Base-by-base conservation (phyloP, 352 stramenopile genomes). In the Phytophthora uliginosa region DNA sequence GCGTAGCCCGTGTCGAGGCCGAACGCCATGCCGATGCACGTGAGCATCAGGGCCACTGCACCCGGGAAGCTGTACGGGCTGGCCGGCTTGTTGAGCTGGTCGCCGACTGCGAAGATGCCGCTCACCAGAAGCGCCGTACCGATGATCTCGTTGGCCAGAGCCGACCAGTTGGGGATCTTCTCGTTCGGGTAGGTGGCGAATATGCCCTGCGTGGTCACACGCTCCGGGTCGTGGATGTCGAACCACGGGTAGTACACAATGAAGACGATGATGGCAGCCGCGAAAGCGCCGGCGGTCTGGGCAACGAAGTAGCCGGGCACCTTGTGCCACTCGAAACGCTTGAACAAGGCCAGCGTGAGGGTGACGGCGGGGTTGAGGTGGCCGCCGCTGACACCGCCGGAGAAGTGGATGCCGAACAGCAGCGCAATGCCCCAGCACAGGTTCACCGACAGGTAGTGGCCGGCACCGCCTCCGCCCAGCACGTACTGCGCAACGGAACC, bases 281-380 rank as follows among this genome's bases (percentile, higher is more conserved):
- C 69, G 40, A 92, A 91, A 2, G 75, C 81, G 13, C 81, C 85
- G 22, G 81, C 36, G 0, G 80, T 76, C 58, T 92, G 85, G 9
- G 81, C 72, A 2, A 88, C 9, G 13, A 88, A 73, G 71, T 90
- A 92, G 28, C 75, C 74, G 4, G 78, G 81, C 7, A 87, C 73
- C 59, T 90, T 89, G 68, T 66, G 51, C 83, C 81, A 90, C 65
- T 85, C 73, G 34, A 93, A 77, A 9, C 77, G 75, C n/a, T 78
- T 70, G 69, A 83, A 90, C 36, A 83, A n/a, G 15, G 82, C 84
- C 31, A 90, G 66, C 10, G 82, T 86, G 24, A 87, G 50, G 1
- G 84, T 89, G 24, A 93, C 81, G 5, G 86, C 82, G 5, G 84
- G 84, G 70, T 93, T 93, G 20, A 93, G 58, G 59, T 93, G 86